These are phyloP conservation scores for Somion occarium DNA, from an alignment of 1,284 basidiomycete genomes.

Conservation along the genomic window DNA sequence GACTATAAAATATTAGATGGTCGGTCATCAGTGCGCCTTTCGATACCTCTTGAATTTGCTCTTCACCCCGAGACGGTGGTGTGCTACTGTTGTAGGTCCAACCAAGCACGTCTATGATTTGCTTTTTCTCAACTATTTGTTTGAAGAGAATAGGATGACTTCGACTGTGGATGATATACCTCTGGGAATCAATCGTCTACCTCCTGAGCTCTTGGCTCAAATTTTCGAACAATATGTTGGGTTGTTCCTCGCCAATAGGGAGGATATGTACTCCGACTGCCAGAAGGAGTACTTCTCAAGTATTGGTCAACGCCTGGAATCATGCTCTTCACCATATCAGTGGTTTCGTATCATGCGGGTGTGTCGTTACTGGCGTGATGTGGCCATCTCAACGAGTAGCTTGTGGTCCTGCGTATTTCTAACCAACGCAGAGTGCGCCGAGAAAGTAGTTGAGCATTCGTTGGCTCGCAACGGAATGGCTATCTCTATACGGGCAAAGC, in stretches of 20 bases:
- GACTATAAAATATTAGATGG: too few species aligned
- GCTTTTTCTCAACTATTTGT: too few species aligned
- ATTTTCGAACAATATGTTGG: background rate
- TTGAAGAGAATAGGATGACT: too few species aligned
- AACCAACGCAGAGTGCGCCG: background rate
- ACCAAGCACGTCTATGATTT: too few species aligned
- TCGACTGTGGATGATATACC: too few species aligned
- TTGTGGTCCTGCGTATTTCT: background rate
- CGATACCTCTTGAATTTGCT: too few species aligned
- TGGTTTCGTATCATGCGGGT: background rate
- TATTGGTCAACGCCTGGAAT: background rate
- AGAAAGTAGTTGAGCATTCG: background rate
- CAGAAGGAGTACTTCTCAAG: background rate
- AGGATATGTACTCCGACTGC: background rate
- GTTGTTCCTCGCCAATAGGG: background rate
- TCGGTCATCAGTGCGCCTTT: too few species aligned
- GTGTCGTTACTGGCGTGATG: slow-evolving; percentile 2
- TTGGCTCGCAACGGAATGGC: background rate
- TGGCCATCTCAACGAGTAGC: background rate
- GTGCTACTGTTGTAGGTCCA: too few species aligned
- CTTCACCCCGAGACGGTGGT: too few species aligned
- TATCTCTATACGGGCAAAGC: background rate
- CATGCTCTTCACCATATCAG: background rate
- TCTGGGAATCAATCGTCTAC: background rate
- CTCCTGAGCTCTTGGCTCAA: background rate